phyloP scores from a whole-genome alignment of 768 basidiomycete species.

The Pleurotus cornucopiae region DNA sequence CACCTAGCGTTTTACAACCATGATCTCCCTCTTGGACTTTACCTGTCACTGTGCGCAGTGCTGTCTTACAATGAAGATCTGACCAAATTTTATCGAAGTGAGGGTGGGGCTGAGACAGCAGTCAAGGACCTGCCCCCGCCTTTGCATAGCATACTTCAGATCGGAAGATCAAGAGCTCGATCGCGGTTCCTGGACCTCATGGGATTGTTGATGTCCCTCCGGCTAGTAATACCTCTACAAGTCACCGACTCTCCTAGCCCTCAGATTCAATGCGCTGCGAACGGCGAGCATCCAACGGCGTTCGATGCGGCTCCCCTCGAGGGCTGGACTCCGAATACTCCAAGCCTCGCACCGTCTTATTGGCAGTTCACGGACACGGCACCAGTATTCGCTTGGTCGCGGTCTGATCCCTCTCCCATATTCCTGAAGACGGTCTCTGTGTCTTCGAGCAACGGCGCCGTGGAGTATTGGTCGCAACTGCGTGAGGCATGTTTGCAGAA shows the following conservation, averaged over 20 bases:
- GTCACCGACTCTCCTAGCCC: slow-evolving; percentile 37
- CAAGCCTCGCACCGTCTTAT: slow-evolving; percentile 50
- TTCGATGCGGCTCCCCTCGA: slow-evolving; percentile 42
- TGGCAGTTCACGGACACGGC: slow-evolving; percentile 58
- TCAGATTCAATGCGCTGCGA: slow-evolving; percentile 40
- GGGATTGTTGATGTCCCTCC: slow-evolving; percentile 51
- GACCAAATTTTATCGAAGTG: slow-evolving; percentile 41
- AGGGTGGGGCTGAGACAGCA: slow-evolving; percentile 37
- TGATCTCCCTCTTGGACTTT: slow-evolving; percentile 62
- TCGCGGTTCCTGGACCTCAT: slow-evolving; percentile 60
- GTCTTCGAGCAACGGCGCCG: slow-evolving; percentile 30
- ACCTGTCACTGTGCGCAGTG: slow-evolving; percentile 60
- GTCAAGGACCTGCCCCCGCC: slow-evolving; percentile 50
- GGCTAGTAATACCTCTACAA: slow-evolving; percentile 56
- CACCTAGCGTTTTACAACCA: slow-evolving; percentile 56
- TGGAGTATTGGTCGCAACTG: slow-evolving; percentile 56
- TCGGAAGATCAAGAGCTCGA: slow-evolving; percentile 55
- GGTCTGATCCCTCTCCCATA: slow-evolving; percentile 43
- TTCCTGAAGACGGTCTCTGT: slow-evolving; percentile 52
- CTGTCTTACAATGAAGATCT: slow-evolving; percentile 57
- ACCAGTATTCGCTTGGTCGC: slow-evolving; percentile 58
- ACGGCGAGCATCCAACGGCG: slow-evolving; percentile 36
- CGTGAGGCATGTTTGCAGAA: slow-evolving; percentile 34
- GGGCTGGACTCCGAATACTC: slow-evolving; percentile 39
- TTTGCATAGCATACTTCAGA: slow-evolving; percentile 49